A percentile compares a stretch with the other conserved stretches of the same genome.
phyloP scores from a whole-genome alignment of 2,329 filamentous ascomycete species.

The Ophiosphaerella herpotricha region DNA sequence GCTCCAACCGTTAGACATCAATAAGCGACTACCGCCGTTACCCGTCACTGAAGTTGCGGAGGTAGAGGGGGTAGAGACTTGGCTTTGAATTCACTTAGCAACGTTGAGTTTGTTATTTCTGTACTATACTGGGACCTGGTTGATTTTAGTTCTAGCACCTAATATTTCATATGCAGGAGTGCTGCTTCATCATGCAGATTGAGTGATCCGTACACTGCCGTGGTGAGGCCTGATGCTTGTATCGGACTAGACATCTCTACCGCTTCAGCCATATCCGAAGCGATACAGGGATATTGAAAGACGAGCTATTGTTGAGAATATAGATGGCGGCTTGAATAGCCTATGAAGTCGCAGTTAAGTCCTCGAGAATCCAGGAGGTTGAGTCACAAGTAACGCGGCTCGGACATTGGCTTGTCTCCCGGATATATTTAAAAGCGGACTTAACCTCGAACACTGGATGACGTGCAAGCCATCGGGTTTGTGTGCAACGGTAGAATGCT shows the following conservation, averaged over 20 bases:
- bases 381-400: neutral
- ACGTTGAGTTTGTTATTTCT: neutral
- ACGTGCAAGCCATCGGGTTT: neutral
- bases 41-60: neutral
- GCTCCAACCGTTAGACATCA: constrained; percentile 2
- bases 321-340: too few relatives aligned
- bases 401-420: constrained; percentile 6
- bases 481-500: constrained; percentile 4
- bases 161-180: too few relatives aligned
- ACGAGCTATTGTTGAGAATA: too few relatives aligned
- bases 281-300: too few relatives aligned
- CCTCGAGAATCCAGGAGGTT: too few relatives aligned
- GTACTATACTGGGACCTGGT: too few relatives aligned
- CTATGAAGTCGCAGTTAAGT: too few relatives aligned
- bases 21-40: constrained; percentile 13
- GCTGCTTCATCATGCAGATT: neutral
- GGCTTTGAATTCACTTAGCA: neutral
- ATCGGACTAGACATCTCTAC: too few relatives aligned
- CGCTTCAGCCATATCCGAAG: too few relatives aligned
- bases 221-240: too few relatives aligned
- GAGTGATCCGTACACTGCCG: neutral
- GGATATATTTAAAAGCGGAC: neutral
- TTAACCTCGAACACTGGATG: neutral
- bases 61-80: neutral
- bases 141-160: too few relatives aligned